Evolutionary conservation across 1,284 basidiomycete species (phyloP).

Genomic region (Apiotrichum montevideense): DNA sequence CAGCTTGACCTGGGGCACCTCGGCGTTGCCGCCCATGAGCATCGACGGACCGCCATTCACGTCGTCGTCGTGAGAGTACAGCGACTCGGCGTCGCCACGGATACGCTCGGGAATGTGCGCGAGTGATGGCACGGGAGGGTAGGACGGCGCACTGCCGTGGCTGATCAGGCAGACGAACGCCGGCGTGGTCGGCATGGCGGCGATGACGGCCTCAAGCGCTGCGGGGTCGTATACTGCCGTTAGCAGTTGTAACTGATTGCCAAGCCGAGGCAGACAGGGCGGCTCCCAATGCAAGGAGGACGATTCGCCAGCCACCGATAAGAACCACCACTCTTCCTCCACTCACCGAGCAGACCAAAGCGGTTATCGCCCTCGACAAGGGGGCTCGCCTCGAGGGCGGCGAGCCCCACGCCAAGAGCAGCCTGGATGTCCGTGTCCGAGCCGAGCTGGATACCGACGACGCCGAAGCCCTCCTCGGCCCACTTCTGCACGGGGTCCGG

Average conservation of each 20-base stretch:
- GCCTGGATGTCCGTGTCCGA: conserved; percentile 11
- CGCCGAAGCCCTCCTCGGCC: conserved; percentile 20
- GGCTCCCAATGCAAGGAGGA: not conserved
- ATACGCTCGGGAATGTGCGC: conserved; percentile 8
- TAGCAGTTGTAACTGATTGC: not conserved
- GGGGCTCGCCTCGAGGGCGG: conserved; percentile 7
- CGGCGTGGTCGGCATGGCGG: conserved; percentile 1
- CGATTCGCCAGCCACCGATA: no score
- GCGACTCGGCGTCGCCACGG: conserved; percentile 1
- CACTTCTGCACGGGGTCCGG: conserved; percentile 20
- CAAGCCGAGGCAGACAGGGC: not conserved
- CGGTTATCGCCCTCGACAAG: conserved; percentile 3
- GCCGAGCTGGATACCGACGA: conserved; percentile 10
- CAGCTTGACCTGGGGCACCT: conserved; percentile 1
- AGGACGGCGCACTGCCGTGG: conserved; percentile 12
- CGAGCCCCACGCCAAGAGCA: conserved; percentile 9
- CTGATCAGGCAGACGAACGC: conserved; percentile 10
- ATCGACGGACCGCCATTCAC: not conserved
- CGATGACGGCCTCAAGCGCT: conserved; percentile 10
- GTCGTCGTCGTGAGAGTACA: not conserved
- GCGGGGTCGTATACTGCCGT: conserved; percentile 18
- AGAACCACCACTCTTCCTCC: no score
- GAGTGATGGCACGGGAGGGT: conserved; percentile 6
- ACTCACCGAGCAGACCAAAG: conserved; percentile 16
- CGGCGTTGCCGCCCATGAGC: not conserved